Base-by-base conservation (phyloP, 1,139 yeast species). In the Pichia sp. region DNA sequence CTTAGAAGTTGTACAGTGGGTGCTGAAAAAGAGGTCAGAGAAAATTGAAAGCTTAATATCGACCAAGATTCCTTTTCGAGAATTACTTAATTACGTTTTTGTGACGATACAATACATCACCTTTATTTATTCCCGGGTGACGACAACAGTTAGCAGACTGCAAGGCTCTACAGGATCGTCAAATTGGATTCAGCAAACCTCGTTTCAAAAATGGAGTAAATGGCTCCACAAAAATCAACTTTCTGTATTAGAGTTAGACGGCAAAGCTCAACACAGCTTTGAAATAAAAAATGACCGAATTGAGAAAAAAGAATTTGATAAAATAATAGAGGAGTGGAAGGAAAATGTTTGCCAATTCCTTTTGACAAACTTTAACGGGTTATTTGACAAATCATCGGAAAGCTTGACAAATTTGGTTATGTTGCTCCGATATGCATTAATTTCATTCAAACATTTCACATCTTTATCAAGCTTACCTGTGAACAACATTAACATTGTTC, bases 401-500 rank as follows among this genome's bases (percentile, higher is more conserved):
- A 46, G 36, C 18, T 53, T 66, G n/a, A 48, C 49, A 13, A 50
- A 51, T 10, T 54, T 62, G 25, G 58, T 63, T 1, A 37, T 37
- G 8, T 39, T 53, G 12, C 41, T 67, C 13, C 54, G 55, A 23
- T 54, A 53, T 31, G 49, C 61, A 2, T 54, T 67, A 19, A 44
- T 47, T 3, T 58, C 67, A 4, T 67, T 65, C 54, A 66, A 65
- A 47, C 58, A 57, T 19, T 67, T 61, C 48, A 58, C 67, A 1
- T 66, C 70, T 12, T 53, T 67, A 46, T 60, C 59, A 3, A 59
- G 54, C 23, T 47, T 66, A 21, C 48, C 53, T 23, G 22, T 39
- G 18, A 13, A 13, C 2, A 19, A 48, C 13, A 51, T 52, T 3
- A 30, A 42, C 6, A 44, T 53, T 23, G 53, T 65, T 13, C 53